Conservation (phyloP, 1,284 basidiomycete genomes). For the Porodaedalea pini region DNA sequence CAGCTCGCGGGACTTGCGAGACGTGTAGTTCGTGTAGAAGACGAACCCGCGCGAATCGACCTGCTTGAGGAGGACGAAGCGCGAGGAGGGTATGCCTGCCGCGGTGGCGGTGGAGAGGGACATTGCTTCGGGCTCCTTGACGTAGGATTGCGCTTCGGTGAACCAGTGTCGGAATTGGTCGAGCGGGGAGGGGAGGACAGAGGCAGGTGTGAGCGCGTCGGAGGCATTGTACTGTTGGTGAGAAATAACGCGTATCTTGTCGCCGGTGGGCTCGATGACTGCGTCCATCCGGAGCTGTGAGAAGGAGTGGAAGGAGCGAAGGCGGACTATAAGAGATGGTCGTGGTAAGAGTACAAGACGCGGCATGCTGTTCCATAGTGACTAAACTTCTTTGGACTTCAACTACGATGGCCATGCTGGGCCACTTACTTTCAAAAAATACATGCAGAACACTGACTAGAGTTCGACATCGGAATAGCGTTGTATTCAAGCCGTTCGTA, state of each 20-base stretch:
- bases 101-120: slow-evolving; percentile 76
- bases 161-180: slow-evolving; percentile 87
- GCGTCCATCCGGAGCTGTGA: slow-evolving; percentile 21
- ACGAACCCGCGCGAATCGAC: slow-evolving; percentile 85
- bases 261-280: slow-evolving; percentile 18
- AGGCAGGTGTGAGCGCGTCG: slow-evolving; percentile 55
- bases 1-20: slow-evolving; percentile 86
- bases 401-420: slow-evolving; percentile 4
- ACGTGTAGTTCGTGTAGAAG: slow-evolving; percentile 96
- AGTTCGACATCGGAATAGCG: neutral
- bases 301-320: neutral
- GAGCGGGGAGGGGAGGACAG: slow-evolving; percentile 66
- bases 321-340: neutral
- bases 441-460: neutral
- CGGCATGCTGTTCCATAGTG: slow-evolving; percentile 14
- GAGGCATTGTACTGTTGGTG: slow-evolving; percentile 74
- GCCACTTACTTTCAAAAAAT: neutral
- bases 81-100: slow-evolving; percentile 75
- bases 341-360: slow-evolving; percentile 10
- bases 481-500: neutral
- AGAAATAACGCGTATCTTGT: slow-evolving; percentile 57
- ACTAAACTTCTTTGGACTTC: neutral
- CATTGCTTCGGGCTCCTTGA: slow-evolving; percentile 87
- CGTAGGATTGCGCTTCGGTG: slow-evolving; percentile 54
- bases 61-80: slow-evolving; percentile 90